Base-by-base conservation (phyloP, 2,329 filamentous ascomycete genomes). In the Chrysosphaeria jannelii region DNA sequence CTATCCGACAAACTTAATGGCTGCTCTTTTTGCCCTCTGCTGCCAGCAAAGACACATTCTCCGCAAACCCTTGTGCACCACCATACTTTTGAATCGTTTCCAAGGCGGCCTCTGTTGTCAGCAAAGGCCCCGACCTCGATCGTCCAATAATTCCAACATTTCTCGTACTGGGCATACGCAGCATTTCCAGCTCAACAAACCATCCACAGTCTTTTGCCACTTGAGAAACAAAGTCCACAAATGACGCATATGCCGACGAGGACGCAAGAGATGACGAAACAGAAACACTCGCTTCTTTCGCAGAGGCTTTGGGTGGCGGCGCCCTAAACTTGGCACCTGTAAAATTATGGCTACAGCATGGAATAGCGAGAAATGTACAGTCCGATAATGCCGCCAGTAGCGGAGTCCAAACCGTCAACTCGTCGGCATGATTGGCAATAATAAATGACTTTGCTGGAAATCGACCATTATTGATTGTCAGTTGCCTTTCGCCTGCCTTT, bases 351-450 rank as follows among this genome's bases (percentile, higher is more conserved):
- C 75, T 89, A 47, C 85, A 97, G 47, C 85, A 97, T 2, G 85
- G 85, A 21, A 97, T 90, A 34, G 74, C 71, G 30, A 97, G 62
- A 42, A 91, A 97, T 0, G 78, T 70, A 8, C 69, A 70, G 3
- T 58, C 46, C 0, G 69, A 78, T 2, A 76, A 47, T 5, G 62
- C 59, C 1, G 75, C 79, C 19, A 97, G 58, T 10, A 93, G 56
- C 0, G 85, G 85, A 0, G 85, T 93, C 85, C 85, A 97, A 1
- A 75, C 63, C 0, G 85, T 97, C 9, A 97, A 56, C 45, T 97
- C 79, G 39, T 97, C 85, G 8, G 81, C 81, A 41, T 97, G 85
- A 38, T 97, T 97, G 23, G 78, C 89, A 31, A 97, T 70, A 35
- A 97, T 76, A 42, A 97, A 97, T 0, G 76, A 88, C 14, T 63